phyloP scores from a whole-genome alignment of 2,329 filamentous ascomycete species.

The Arthrobotrys conoides region DNA sequence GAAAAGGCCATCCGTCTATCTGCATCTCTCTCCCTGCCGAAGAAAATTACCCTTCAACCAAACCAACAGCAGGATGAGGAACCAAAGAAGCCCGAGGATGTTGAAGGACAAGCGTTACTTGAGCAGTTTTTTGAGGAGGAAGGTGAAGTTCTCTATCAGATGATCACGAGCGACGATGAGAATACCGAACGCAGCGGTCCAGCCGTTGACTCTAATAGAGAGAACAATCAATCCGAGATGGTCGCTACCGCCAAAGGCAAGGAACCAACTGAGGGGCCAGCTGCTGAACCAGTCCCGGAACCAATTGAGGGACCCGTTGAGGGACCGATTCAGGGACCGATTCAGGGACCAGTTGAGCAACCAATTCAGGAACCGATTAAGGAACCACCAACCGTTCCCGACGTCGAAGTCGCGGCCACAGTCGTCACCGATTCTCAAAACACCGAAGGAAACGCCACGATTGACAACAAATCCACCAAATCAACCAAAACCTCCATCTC shows the following conservation, averaged over 20 bases:
- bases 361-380: neutral
- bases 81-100: neutral
- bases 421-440: neutral
- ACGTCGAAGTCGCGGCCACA: neutral
- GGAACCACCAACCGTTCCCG: neutral
- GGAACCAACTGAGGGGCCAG: neutral
- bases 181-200: slow-evolving; percentile 38
- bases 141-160: neutral
- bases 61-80: neutral
- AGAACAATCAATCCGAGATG: neutral
- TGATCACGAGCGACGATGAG: neutral
- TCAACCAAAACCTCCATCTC: neutral
- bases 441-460: too few species aligned
- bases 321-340: too few species aligned
- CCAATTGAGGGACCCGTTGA: too few species aligned
- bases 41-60: neutral
- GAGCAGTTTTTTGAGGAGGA: slow-evolving; percentile 11
- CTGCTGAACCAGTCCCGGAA: too few species aligned
- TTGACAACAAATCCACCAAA: neutral
- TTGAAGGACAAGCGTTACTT: slow-evolving; percentile 19
- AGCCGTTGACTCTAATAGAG: slow-evolving; percentile 25
- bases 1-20: slow-evolving; percentile 9
- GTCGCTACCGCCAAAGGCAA: neutral
- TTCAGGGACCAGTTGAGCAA: too few species aligned
- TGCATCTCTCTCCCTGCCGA: neutral